Conservation (phyloP, 352 stramenopile genomes). For the Pythium apleroticum region DNA sequence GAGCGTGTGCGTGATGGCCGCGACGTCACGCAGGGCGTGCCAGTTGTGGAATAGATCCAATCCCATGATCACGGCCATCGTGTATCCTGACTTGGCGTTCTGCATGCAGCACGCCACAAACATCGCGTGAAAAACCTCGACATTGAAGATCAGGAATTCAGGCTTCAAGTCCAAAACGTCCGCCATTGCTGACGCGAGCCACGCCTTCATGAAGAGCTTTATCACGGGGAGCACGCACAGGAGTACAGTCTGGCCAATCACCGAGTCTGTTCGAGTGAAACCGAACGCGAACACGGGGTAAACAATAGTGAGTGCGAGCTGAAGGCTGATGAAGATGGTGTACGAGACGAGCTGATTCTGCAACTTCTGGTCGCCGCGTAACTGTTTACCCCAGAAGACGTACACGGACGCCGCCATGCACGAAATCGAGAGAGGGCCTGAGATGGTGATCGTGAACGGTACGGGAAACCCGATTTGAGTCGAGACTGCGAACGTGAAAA, state of each 20-base stretch:
- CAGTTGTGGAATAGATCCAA: neutral
- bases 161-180: neutral
- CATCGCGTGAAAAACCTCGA: constrained; percentile 9
- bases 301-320: neutral
- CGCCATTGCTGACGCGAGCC: neutral
- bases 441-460: constrained; percentile 2
- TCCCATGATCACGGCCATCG: neutral
- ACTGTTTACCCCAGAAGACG: neutral
- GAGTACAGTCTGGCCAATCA: neutral
- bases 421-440: neutral
- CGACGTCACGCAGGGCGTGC: neutral
- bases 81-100: neutral
- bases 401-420: neutral
- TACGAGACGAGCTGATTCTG: neutral
- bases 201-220: neutral
- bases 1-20: neutral
- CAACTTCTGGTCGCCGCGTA: neutral
- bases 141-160: constrained; percentile 7
- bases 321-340: neutral
- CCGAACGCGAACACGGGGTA: constrained; percentile 6
- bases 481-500: neutral
- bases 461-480: constrained; percentile 1
- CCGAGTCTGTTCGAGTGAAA: neutral
- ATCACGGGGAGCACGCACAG: neutral
- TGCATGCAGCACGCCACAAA: constrained; percentile 9